phyloP scores from a whole-genome alignment of 2,329 filamentous ascomycete species.

The Arthrobotrys entomopaga region DNA sequence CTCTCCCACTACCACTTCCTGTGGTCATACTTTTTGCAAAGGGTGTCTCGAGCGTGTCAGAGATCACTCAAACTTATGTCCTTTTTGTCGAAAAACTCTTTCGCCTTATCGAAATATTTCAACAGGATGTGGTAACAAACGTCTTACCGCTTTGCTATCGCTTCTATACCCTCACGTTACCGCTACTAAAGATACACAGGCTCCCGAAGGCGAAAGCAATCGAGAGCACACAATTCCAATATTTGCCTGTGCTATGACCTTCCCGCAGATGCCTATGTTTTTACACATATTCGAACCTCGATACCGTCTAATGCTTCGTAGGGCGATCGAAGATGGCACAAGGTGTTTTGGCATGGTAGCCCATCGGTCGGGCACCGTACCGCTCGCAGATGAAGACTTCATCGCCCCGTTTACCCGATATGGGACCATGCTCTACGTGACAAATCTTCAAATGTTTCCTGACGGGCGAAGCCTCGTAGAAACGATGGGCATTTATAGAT shows the following conservation, averaged over 20 bases:
- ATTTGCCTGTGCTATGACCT: conserved; percentile 83
- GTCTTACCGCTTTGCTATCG: conserved; percentile 72
- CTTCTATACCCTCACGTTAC: conserved; percentile 76
- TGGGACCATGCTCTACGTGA: conserved; percentile 80
- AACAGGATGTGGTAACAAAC: conserved; percentile 68
- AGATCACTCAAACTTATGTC: conserved; percentile 81
- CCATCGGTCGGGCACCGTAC: conserved; percentile 68
- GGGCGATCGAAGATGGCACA: conserved; percentile 75
- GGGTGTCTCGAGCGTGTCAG: conserved; percentile 79
- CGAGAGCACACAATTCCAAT: conserved; percentile 73
- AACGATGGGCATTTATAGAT: conserved; percentile 78
- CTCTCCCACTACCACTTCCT: conserved; percentile 83
- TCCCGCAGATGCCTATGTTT: conserved; percentile 84
- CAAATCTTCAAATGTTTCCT: conserved; percentile 76
- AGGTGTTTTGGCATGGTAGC: conserved; percentile 83
- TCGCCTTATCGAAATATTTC: conserved; percentile 63
- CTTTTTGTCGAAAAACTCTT: conserved; percentile 74
- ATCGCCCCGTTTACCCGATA: conserved; percentile 73
- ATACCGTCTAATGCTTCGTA: conserved; percentile 87
- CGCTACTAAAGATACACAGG: conserved; percentile 68
- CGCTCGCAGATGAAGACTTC: conserved; percentile 63
- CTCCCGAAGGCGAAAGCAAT: conserved; percentile 58
- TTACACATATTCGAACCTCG: conserved; percentile 92
- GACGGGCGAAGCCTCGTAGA: conserved; percentile 86
- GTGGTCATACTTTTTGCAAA: conserved; percentile 89